Evolutionary conservation across 352 stramenopile species (phyloP).

Genomic region (Plasmopara halstedii): DNA sequence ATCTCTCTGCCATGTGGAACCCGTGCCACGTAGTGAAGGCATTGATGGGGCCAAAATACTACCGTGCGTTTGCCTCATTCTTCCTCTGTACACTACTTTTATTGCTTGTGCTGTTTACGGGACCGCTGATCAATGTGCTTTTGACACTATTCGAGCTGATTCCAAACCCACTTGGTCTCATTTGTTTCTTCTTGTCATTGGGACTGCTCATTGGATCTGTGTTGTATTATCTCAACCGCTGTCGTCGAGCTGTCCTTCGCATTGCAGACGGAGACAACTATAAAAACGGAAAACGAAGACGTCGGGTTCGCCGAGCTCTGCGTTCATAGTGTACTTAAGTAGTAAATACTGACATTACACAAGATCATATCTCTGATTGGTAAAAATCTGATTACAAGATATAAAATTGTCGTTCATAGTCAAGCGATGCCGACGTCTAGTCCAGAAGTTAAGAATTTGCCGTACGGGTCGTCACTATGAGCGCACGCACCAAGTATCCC

Average conservation of each 20-base stretch:
- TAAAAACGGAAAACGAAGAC: conserved; percentile 12
- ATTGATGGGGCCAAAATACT: conserved; percentile 68
- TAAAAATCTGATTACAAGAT: no score
- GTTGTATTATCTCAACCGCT: conserved; percentile 50
- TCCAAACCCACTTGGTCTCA: conserved; percentile 46
- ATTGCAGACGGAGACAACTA: conserved; percentile 7
- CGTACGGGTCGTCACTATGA: conserved; percentile 9
- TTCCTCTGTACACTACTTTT: conserved; percentile 49
- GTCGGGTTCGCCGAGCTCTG: conserved; percentile 14
- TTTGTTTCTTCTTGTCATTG: conserved; percentile 46
- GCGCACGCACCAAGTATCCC: conserved; percentile 34
- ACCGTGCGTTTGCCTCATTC: conserved; percentile 56
- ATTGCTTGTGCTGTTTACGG: conserved; percentile 54
- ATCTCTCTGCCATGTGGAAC: conserved; percentile 79
- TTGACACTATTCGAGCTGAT: conserved; percentile 59
- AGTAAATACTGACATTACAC: no score
- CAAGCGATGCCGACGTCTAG: not conserved
- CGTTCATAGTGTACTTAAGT: conserved; percentile 1
- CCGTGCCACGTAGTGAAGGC: conserved; percentile 71
- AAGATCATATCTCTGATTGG: no score
- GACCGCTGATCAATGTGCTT: conserved; percentile 64
- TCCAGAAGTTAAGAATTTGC: no score
- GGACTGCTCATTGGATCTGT: conserved; percentile 27
- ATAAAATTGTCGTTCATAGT: no score
- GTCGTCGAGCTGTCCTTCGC: conserved; percentile 37